Conservation (phyloP, 805 yeast genomes). For the Schwanniomyces vanrijiae region DNA sequence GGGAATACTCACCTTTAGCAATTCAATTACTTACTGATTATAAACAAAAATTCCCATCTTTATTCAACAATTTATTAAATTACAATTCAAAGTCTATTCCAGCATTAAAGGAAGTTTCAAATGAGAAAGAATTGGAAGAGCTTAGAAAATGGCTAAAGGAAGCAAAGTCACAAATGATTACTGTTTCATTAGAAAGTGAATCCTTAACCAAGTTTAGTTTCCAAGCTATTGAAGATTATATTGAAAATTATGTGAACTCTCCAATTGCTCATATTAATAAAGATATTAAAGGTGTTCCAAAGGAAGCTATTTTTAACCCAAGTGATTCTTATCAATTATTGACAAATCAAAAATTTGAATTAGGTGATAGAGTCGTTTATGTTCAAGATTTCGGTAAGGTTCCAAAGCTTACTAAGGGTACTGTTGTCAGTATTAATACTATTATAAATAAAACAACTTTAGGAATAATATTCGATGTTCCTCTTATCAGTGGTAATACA, state of each 20-base stretch:
- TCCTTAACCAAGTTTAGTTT: constrained; percentile 68
- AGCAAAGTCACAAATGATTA: constrained; percentile 47
- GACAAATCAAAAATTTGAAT: constrained; percentile 69
- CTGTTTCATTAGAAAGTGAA: constrained; percentile 76
- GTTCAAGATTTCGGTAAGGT: constrained; percentile 87
- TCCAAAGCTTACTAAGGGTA: constrained; percentile 84
- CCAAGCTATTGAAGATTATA: constrained; percentile 63
- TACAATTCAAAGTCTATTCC: constrained; percentile 36
- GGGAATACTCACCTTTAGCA: constrained; percentile 85
- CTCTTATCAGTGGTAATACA: constrained; percentile 78
- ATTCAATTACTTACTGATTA: constrained; percentile 64
- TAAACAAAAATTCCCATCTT: constrained; percentile 55
- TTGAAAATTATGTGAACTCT: constrained; percentile 47
- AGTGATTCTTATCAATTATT: constrained; percentile 67
- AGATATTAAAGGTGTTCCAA: constrained; percentile 79
- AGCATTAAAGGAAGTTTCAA: constrained; percentile 23
- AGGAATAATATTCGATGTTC: constrained; percentile 80
- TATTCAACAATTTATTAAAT: constrained; percentile 45
- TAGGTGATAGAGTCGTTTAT: constrained; percentile 90
- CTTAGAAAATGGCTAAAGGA: constrained; percentile 51
- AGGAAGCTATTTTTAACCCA: constrained; percentile 78
- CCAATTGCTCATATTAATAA: constrained; percentile 45
- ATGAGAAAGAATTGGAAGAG: constrained; percentile 44
- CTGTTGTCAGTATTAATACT: constrained; percentile 67
- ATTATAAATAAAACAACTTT: constrained; percentile 64